Conservation (phyloP, 2,329 filamentous ascomycete genomes). For the Fusarium sacchari region DNA sequence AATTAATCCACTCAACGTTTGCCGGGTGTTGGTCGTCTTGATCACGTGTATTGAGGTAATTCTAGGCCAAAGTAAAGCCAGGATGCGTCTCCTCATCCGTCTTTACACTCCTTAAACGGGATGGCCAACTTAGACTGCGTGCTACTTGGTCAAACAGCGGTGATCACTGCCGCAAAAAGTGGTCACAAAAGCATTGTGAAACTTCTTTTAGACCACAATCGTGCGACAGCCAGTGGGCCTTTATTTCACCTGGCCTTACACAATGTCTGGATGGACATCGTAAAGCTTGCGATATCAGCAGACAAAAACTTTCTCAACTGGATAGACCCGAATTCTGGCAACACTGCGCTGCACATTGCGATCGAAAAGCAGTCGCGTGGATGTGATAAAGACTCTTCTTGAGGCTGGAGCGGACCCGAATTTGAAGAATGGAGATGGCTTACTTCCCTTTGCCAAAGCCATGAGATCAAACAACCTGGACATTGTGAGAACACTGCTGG, state of each 20-base stretch:
- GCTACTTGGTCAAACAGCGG: not conserved
- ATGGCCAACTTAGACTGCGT: not conserved
- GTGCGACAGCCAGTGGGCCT: not conserved
- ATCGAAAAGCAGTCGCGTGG: not conserved
- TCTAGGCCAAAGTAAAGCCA: not conserved
- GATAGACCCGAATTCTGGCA: not conserved
- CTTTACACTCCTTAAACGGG: not conserved
- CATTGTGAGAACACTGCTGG: accelerated
- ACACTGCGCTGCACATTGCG: not conserved
- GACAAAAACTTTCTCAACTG: not conserved
- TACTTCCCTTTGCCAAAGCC: not conserved
- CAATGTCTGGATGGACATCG: accelerated
- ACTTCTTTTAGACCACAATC: not conserved
- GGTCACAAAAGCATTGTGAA: not conserved
- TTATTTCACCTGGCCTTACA: not conserved
- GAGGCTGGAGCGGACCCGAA: not conserved
- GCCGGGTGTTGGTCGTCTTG: not conserved
- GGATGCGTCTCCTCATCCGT: not conserved
- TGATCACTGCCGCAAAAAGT: not conserved
- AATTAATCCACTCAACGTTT: no score
- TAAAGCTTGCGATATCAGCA: not conserved
- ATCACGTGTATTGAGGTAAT: not conserved
- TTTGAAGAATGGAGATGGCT: not conserved
- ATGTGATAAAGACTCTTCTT: not conserved
- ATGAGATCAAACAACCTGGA: not conserved